These are phyloP conservation scores for Scortechinia acanthostroma DNA, from an alignment of 2,329 filamentous ascomycete genomes.

Conservation along the genomic window DNA sequence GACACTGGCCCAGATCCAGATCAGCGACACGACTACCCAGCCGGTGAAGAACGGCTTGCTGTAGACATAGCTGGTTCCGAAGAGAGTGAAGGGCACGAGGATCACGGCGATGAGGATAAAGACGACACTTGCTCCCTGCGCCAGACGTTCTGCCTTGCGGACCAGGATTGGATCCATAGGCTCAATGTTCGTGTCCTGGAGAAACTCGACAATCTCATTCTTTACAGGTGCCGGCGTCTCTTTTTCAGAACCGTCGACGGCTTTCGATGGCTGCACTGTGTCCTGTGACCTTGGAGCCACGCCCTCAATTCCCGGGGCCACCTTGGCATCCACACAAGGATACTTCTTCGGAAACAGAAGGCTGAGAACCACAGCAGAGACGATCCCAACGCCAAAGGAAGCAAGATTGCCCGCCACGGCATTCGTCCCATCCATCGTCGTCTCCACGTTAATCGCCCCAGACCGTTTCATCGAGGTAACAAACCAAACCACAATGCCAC, in stretches of 20 bases:
- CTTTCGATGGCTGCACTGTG: constrained; percentile 3
- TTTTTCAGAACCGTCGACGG: not conserved
- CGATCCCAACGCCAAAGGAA: constrained; percentile 25
- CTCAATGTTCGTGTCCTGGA: constrained; percentile 18
- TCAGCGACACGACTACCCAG: constrained; percentile 32
- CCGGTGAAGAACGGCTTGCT: constrained; percentile 33
- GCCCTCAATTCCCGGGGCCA: constrained; percentile 36
- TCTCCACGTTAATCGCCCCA: constrained; percentile 26
- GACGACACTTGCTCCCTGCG: constrained; percentile 26
- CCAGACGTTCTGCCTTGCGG: constrained; percentile 22
- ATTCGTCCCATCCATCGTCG: constrained; percentile 27
- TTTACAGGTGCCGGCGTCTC: not conserved
- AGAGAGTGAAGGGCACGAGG: constrained; percentile 38
- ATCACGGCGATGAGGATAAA: constrained; percentile 34
- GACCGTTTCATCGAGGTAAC: constrained; percentile 25
- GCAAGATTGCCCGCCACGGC: constrained; percentile 33
- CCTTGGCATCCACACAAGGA: constrained; percentile 31
- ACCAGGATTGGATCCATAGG: constrained; percentile 28
- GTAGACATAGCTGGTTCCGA: constrained; percentile 38
- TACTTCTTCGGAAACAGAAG: too few species aligned
- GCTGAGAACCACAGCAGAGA: too few species aligned
- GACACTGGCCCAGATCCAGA: too few species aligned
- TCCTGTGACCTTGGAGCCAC: constrained; percentile 20
- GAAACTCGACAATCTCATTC: too few species aligned
- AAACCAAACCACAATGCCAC: constrained; percentile 34